Base-by-base conservation (phyloP, 2,329 filamentous ascomycete species). In the Fusarium sp. region DNA sequence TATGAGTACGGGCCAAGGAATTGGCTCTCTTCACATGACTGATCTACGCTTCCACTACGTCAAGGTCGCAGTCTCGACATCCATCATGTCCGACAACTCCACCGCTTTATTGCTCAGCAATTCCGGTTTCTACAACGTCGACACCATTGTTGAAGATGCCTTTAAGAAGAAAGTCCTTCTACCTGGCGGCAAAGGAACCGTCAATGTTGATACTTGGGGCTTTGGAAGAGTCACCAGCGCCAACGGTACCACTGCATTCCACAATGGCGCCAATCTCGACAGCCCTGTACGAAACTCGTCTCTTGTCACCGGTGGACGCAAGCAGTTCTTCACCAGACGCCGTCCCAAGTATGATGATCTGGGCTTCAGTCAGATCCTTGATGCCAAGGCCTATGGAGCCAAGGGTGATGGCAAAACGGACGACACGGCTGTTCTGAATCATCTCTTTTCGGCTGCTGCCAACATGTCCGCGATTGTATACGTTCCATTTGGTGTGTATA, bases 381-480 rank as follows among this genome's bases (percentile, higher is more conserved):
- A 63, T 57, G 53, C 41, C 0, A 65, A 63, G 26, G 36, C 9
- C 0, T 83, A 12, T 73, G 84, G 22, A 78, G 80, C 89, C 42
- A 85, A 83, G 72, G 90, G 90, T 67, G 89, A 94, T 64, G 91
- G 89, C 25, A 72, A 75, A 0, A 87, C 88, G 0, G 91, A 94
- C 61, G 90, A 93, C 70, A 74, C 73, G 0, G 59, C 43, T 10
- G 70, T 65, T 2, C 54, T 78, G 8, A 74, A 73, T 28, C 19
- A 51, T 7, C 53, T 76, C 28, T 75, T 79, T 57, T 42, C 57
- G 26, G 54, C 63, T 8, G 70, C 72, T 3, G 68, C 71, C 4
- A 50, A 77, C 69, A 60, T 73, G 13, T 42, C 50, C 41, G 29
- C 50, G 5, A 40, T 84, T 50, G 75, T 80, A 7, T 84, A 76